Evolutionary conservation across 306 rosid species (phyloP), one percentile per base, ranked within the genome.

Genomic region (Lathyrus sativus): DNA sequence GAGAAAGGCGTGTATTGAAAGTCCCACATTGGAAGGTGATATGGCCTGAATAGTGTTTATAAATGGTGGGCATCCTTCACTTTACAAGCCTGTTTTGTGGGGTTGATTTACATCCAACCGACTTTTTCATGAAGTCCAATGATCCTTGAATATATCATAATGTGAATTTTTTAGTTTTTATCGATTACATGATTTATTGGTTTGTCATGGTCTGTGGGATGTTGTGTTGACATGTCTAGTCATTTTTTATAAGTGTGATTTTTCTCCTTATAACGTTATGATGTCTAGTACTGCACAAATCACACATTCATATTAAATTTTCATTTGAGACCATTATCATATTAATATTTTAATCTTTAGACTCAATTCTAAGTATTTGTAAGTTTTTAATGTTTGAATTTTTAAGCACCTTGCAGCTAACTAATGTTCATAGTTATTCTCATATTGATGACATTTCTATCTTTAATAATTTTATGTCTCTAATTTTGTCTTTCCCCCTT

Each of bases 401-500:
- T 19, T 61, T 43, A 45, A 55, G 48, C 45, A 29, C 33, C 19
- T 67, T 42, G 37, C 48, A 29, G 42, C 26, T 50, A 68, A 67
- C 68, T 42, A 75, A 61, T 60, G 55, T 37, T 75, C 6, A 14
- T 56, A 33, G 37, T 49, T 50, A 15, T 49, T 67, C 28, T 24
- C 44, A 15, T 17, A 42, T 61, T 61, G 41, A 51, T 68, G 59
- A 53, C 55, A 43, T 43, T 46, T 56, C 24, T 11, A 38, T 63
- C 45, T 31, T 70, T 54, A 18, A 46, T 37, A 37, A 43, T 9
- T 65, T 33, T 26, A 15, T 22, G 58, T 62, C 26, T 65, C 42
- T 59, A 49, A 68, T 33, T 71, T 69, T 22, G 24, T 74, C 73
- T 82, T 35, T 74, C 67, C 80, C 35, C 33, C 59, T 67, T n/a